Base-by-base conservation (phyloP, 805 yeast species). In the Saturnispora silvae region DNA sequence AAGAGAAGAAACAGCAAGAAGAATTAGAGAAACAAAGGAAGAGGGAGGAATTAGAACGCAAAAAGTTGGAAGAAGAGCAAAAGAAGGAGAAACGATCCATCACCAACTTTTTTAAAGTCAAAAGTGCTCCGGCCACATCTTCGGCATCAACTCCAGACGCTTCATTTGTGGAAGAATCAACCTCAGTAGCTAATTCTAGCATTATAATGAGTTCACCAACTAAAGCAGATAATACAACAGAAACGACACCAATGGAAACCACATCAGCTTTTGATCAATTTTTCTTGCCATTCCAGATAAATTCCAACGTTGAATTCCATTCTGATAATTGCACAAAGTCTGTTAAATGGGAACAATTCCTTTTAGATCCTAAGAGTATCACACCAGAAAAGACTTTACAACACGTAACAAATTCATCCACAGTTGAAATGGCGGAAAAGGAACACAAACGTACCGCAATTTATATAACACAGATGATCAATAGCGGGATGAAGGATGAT, bases 21-120 rank as follows among this genome's bases (percentile, higher is more conserved):
- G 53, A 41, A 37, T 34, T 54, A 37, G 45, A 54, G 36, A 47
- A 34, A 27, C 47, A 49, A 28, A 36, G 45, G 6, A 22, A 56
- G 55, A 36, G 50, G 48, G 19, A 48, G 44, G 41, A 49, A 51
- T 42, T 42, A 34, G 43, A 47, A 38, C 48, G 52, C 34, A 49
- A 48, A 39, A 52, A 45, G 25, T 40, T 44, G 30, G 40, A 49
- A 27, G 50, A 55, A 33, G 49, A 49, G 35, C 48, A 49, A 31
- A 48, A 46, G 34, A 31, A 42, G 13, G 37, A 51, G 25, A 56
- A 54, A 31, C 50, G 54, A 31, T 50, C 58, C 16, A 59, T 60
- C 28, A 52, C 50, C 4, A 56, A 59, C 26, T 60, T 60, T 43
- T 48, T 61, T 52, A 47, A 62, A 44, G 42, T 54, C 3, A 42